A percentile compares a stretch with the other conserved stretches of the same genome.
Conservation (phyloP, 139 green algal species). For the Zygnema circumcarinatum region DNA sequence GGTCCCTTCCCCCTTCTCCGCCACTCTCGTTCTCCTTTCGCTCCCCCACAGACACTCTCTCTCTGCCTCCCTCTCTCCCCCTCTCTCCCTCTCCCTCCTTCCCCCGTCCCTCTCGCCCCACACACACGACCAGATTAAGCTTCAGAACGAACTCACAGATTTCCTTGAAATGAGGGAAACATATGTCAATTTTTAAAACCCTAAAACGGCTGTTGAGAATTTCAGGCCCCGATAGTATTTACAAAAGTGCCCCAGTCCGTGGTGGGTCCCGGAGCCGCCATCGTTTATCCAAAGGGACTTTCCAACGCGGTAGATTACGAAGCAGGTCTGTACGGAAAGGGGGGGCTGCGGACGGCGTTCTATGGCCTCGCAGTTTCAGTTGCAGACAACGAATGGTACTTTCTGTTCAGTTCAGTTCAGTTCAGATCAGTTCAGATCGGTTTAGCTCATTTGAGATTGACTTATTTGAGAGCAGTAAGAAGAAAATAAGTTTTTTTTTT, state of each 20-base stretch:
- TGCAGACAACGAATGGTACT: not conserved
- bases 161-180: too few relatives aligned
- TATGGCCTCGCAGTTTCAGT: conserved; percentile 7
- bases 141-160: too few relatives aligned
- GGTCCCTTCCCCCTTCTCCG: too few relatives aligned
- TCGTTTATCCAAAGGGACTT: conserved; percentile 22
- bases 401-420: not conserved
- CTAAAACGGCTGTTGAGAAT: too few relatives aligned
- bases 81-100: too few relatives aligned
- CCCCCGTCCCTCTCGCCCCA: too few relatives aligned
- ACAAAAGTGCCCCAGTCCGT: conserved; percentile 48
- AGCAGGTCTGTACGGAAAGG: conserved; percentile 26
- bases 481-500: too few relatives aligned
- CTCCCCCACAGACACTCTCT: too few relatives aligned
- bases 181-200: too few relatives aligned
- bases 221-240: conserved; percentile 56
- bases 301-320: conserved; percentile 58
- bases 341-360: not conserved
- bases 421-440: not conserved
- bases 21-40: too few relatives aligned
- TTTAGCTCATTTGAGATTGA: not conserved
- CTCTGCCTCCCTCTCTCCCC: too few relatives aligned
- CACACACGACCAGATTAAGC: too few relatives aligned
- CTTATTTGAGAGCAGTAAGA: not conserved
- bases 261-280: conserved; percentile 31